Evolutionary conservation across 2,329 filamentous ascomycete genomes (phyloP).

Genomic region (Aspergillus phoenicis): DNA sequence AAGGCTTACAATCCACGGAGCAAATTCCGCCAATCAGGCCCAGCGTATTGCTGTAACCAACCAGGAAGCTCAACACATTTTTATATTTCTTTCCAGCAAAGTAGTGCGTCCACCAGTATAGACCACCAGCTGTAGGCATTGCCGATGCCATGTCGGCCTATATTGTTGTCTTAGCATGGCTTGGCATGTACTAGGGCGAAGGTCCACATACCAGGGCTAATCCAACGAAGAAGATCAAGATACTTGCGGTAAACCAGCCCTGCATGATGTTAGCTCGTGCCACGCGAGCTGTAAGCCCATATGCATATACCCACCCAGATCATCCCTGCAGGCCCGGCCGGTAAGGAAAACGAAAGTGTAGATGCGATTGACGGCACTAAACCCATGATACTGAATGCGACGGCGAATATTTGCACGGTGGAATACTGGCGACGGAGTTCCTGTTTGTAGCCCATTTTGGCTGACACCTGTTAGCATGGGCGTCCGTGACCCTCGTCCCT

Average conservation of each 20-base stretch:
- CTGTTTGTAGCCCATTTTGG: constrained; percentile 57
- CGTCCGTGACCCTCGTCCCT: background rate
- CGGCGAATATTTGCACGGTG: constrained; percentile 64
- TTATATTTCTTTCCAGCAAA: constrained; percentile 58
- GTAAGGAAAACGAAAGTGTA: constrained; percentile 61
- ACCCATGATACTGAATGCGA: constrained; percentile 64
- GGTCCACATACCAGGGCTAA: constrained; percentile 57
- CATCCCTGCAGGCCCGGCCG: constrained; percentile 62
- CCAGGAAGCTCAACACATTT: constrained; percentile 62
- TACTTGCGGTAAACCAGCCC: constrained; percentile 61
- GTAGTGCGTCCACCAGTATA: constrained; percentile 64
- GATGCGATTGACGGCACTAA: constrained; percentile 63
- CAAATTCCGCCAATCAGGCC: constrained; percentile 64
- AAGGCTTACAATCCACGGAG: constrained; percentile 57
- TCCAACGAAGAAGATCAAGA: constrained; percentile 61
- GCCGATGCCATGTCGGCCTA: constrained; percentile 55
- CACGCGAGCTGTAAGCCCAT: background rate
- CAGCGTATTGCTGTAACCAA: constrained; percentile 64
- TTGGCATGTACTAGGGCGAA: background rate
- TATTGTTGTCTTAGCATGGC: background rate
- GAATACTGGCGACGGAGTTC: constrained; percentile 64
- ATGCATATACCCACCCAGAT: constrained; percentile 53
- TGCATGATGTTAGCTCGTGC: constrained; percentile 18
- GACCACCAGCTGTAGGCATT: constrained; percentile 62
- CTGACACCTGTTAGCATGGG: constrained; percentile 18